Conservation (phyloP, 805 yeast genomes). For the Ogataea populi-albae region DNA sequence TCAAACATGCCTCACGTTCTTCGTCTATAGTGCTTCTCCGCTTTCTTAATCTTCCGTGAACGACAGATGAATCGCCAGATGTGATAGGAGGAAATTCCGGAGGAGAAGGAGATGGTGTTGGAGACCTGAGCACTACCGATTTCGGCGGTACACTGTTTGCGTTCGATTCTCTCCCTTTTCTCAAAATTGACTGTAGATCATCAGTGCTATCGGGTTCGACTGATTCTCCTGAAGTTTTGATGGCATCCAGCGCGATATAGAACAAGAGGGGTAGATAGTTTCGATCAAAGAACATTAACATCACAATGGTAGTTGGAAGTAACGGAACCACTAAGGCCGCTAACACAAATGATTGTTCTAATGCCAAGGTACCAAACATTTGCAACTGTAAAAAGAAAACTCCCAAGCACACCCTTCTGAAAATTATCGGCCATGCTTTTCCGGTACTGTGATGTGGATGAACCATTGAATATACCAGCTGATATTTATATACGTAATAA, state of each 20-base stretch:
- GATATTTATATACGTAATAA: slow-evolving; percentile 59
- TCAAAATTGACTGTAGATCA: slow-evolving; percentile 18
- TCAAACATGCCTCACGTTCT: slow-evolving; percentile 49
- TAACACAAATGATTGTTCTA: slow-evolving; percentile 53
- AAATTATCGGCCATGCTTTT: slow-evolving; percentile 64
- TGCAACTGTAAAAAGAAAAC: slow-evolving; percentile 55
- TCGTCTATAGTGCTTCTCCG: slow-evolving; percentile 56
- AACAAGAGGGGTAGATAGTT: slow-evolving; percentile 51
- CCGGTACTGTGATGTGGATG: slow-evolving; percentile 68
- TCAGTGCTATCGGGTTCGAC: slow-evolving; percentile 26
- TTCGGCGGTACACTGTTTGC: slow-evolving; percentile 6
- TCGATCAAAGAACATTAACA: slow-evolving; percentile 49
- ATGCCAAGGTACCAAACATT: slow-evolving; percentile 61
- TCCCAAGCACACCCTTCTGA: slow-evolving; percentile 54
- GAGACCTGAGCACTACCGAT: slow-evolving; percentile 12
- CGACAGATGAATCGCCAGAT: neutral
- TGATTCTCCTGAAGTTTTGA: slow-evolving; percentile 38
- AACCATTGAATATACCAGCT: slow-evolving; percentile 56
- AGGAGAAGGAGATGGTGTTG: slow-evolving; percentile 8
- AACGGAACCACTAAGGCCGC: slow-evolving; percentile 50
- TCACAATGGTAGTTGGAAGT: slow-evolving; percentile 42
- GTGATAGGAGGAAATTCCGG: neutral
- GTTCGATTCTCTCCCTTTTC: slow-evolving; percentile 5
- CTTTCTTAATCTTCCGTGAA: slow-evolving; percentile 19
- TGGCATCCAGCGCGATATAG: slow-evolving; percentile 59